Evolutionary conservation across 192 early-diverging fungal genomes (phyloP).

Genomic region (Coemansia sp.): DNA sequence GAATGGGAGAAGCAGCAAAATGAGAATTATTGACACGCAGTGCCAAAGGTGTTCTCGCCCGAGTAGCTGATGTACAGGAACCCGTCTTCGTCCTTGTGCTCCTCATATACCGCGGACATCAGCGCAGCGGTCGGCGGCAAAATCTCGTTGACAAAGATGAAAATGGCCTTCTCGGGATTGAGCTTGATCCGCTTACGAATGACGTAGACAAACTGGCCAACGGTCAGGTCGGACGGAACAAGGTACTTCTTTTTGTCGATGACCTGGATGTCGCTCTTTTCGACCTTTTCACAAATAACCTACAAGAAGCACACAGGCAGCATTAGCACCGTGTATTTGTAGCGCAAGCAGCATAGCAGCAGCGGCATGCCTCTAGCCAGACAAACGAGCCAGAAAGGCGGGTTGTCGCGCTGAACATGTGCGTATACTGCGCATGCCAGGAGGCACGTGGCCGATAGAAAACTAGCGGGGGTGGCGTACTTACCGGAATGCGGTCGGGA

Average conservation of each 20-base stretch:
- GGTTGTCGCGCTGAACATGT: background rate
- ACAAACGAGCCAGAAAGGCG: too few relatives aligned
- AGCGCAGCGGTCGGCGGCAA: constrained; percentile 92
- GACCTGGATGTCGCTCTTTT: constrained; percentile 92
- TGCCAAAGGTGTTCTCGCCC: constrained; percentile 85
- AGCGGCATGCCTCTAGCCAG: too few relatives aligned
- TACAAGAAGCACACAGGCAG: constrained; percentile 12
- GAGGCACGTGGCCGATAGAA: background rate
- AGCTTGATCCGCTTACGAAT: constrained; percentile 97
- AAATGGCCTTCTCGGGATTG: constrained; percentile 96
- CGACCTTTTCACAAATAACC: constrained; percentile 92
- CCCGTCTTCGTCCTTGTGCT: constrained; percentile 97
- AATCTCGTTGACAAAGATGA: constrained; percentile 97
- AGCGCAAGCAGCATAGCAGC: background rate
- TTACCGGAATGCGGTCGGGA: constrained; percentile 81
- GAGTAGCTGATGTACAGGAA: constrained; percentile 95
- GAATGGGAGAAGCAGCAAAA: constrained; percentile 6
- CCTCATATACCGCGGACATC: constrained; percentile 92
- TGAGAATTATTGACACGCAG: constrained; percentile 1
- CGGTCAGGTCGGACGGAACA: constrained; percentile 93
- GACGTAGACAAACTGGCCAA: constrained; percentile 97
- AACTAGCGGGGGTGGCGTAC: constrained; percentile 11
- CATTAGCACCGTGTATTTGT: background rate
- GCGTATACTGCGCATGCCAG: background rate
- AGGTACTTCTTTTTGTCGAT: constrained; percentile 99